Percentiles rank a stretch among this genome's conserved stretches.
Conservation (phyloP, 2,329 filamentous ascomycete species). For the Penicillium sp. region DNA sequence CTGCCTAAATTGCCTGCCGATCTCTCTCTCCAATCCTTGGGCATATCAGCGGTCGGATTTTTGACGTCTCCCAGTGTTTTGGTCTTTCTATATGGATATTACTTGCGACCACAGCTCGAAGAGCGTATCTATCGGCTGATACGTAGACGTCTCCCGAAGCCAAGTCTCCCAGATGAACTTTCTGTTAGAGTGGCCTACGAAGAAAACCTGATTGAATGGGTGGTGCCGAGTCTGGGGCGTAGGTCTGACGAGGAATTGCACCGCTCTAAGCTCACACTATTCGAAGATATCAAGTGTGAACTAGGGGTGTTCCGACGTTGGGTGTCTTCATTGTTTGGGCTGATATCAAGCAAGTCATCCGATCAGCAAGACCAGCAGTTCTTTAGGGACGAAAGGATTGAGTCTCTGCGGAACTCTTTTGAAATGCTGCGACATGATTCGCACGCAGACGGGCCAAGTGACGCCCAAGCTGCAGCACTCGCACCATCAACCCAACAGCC, state of each 20-base stretch:
- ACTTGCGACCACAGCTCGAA: conserved; percentile 40
- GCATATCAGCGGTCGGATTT: conserved; percentile 27
- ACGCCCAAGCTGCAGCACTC: conserved; percentile 13
- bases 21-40: conserved; percentile 30
- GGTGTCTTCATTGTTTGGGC: conserved; percentile 35
- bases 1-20: conserved; percentile 31
- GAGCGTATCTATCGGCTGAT: conserved; percentile 43
- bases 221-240: conserved; percentile 42
- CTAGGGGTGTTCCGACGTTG: conserved; percentile 32
- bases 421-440: conserved; percentile 30
- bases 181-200: conserved; percentile 46
- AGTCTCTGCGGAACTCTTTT: conserved; percentile 32
- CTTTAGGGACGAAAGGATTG: conserved; percentile 26
- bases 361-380: conserved; percentile 16
- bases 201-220: conserved; percentile 47
- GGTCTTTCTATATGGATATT: conserved; percentile 37
- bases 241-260: conserved; percentile 42
- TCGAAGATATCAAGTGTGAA: conserved; percentile 42
- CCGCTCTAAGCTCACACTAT: conserved; percentile 38
- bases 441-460: conserved; percentile 12
- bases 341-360: conserved; percentile 16
- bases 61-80: conserved; percentile 39
- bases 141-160: conserved; percentile 44
- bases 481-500: conserved; percentile 14
- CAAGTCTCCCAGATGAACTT: conserved; percentile 41